Evolutionary conservation across 345 rosid genomes (phyloP).

Genomic region (Tarenaya hassleriana): DNA sequence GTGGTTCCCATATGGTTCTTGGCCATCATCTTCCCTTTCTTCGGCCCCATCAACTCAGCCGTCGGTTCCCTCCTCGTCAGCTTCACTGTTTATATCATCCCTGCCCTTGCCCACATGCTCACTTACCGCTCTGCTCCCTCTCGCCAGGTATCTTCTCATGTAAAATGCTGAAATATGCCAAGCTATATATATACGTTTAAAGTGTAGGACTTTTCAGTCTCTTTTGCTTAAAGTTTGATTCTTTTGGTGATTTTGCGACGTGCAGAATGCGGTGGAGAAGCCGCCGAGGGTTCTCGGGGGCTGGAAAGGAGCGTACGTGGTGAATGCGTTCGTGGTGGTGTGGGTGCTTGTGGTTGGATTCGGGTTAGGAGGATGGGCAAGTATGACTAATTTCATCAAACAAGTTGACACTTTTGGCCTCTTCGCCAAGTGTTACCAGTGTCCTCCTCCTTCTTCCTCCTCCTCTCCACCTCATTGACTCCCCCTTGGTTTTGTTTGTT

Average conservation of each 20-base stretch:
- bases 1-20: conserved; percentile 83
- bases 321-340: conserved; percentile 47
- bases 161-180: not conserved
- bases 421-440: conserved; percentile 87
- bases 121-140: conserved; percentile 64
- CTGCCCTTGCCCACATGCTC: conserved; percentile 73
- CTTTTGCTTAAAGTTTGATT: not conserved
- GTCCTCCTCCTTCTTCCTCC: conserved; percentile 47
- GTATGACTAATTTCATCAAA: conserved; percentile 62
- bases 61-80: conserved; percentile 80
- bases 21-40: conserved; percentile 83
- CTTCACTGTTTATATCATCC: conserved; percentile 88
- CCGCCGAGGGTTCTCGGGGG: conserved; percentile 57
- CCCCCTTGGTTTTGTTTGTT: too few relatives aligned
- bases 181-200: not conserved
- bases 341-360: conserved; percentile 74
- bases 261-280: conserved; percentile 69
- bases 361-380: conserved; percentile 89
- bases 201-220: too few relatives aligned
- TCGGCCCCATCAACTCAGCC: conserved; percentile 85
- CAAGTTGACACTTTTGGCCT: conserved; percentile 84
- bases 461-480: conserved; percentile 30
- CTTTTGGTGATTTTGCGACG: not conserved
- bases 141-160: conserved; percentile 35
- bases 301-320: conserved; percentile 65